Conservation (phyloP, 169 alveolate genomes). For the Plasmodium adleri region DNA sequence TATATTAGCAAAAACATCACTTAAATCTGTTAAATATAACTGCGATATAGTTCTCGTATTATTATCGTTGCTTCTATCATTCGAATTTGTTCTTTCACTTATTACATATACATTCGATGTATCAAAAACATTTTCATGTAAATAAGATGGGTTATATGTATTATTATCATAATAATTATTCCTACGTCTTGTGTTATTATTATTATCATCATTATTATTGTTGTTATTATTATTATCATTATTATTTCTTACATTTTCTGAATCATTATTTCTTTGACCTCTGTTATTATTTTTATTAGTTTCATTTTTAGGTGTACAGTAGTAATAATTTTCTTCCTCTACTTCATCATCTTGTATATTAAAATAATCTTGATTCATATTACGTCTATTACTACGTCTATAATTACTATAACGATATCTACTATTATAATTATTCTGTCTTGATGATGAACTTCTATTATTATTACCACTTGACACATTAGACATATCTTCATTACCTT, state of each 20-base stretch:
- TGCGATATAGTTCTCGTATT: not conserved
- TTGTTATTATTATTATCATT: not conserved
- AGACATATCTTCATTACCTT: too few species aligned
- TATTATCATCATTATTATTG: not conserved
- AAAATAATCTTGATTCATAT: too few species aligned
- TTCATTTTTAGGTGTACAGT: not conserved
- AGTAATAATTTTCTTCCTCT: too few species aligned
- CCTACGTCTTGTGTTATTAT: not conserved
- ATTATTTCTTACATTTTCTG: not conserved
- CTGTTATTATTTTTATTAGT: not conserved
- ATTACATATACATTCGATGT: not conserved
- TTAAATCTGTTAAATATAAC: not conserved
- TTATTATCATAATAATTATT: not conserved
- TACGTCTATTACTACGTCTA: too few species aligned
- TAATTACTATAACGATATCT: too few species aligned
- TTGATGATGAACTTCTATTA: too few species aligned
- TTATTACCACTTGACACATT: not conserved
- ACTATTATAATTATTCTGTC: not conserved
- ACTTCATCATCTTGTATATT: too few species aligned
- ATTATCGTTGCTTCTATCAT: not conserved
- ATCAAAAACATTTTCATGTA: conserved; percentile 14
- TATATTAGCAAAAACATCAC: not conserved
- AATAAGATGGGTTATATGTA: not conserved
- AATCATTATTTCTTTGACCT: not conserved
- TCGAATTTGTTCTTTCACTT: not conserved